Evolutionary conservation across 371 early-diverging fungal species (phyloP), one percentile per base, ranked within the genome.

Genomic region (Mucor piriformis): DNA sequence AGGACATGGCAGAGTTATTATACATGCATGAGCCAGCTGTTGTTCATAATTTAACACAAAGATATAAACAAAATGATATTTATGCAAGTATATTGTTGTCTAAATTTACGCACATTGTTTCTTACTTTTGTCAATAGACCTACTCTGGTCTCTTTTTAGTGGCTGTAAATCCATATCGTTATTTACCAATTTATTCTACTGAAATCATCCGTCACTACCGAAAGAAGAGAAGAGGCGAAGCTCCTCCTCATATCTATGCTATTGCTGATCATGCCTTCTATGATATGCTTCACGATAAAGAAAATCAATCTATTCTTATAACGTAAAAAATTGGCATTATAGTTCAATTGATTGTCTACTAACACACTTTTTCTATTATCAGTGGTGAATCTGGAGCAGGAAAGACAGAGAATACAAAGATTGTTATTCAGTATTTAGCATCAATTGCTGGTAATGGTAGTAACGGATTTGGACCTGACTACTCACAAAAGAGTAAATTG

Each of bases 331-430:
- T 1, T 47, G 42, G 32, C 20, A 16, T 65, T 16, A 29, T 0
- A 23, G 33, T 13, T 40, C 15, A 42, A n/a, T 21, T 18, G 21
- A 25, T 32, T 42, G 12, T 21, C 16, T 27, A 18, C 24, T 25
- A 15, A 6, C 51, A 23, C 35, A n/a, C 15, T 52, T 38, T 35
- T 0, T 42, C 18, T 18, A 18, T 18, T 6, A 4, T 42, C 55
- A 93, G 93, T 42, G 99, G 99, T 59, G 99, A 99, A 81, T 97
- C 98, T 20, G 99, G 99, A 35, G 99, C 99, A 24, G 99, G 99
- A 52, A 99, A 99, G 78, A 99, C 99, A 8, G 99, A 98, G 76
- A 99, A 98, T 77, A 98, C 99, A 16, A 99, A 99, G 68, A 96
- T 96, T 62, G 97, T 99, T n/a, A 99, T 99, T 54, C 96, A 97